Base-by-base conservation (phyloP, 768 basidiomycete genomes). In the Suillus cothurnatus region DNA sequence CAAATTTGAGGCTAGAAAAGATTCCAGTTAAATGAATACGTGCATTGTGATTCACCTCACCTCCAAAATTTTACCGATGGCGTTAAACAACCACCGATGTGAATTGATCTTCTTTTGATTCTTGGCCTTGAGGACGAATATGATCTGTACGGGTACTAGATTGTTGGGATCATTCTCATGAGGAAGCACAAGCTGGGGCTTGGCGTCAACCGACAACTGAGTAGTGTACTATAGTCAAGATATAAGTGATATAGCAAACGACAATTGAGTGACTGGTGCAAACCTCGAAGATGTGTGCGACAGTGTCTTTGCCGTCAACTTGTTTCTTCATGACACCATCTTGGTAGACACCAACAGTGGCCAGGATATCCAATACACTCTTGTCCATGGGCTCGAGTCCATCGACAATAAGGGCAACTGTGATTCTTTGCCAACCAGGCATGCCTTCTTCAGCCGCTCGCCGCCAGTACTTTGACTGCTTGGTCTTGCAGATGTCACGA, bases 61-160 rank as follows among this genome's bases (percentile, higher is more conserved):
- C 70, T 93, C 85, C 49, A 97, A 77, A 70, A 90, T 89, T 71
- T 82, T 86, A 4, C 94, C 94, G 61, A 98, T 91, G 28, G 93
- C 95, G 69, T 98, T 96, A 84, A 98, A 96, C 32, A 97, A 82
- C 95, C 95, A 97, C 49, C 95, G 88, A 78, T 97, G 95, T 62
- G 93, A 94, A 73, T 95, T 95, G 78, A 95, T 95, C 82, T 97
- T 96, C 84, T 95, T 96, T 76, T 93, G 89, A 79, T 97, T 97
- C 81, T 96, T 92, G 8, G 93, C 93, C 78, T 97, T 97, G 70
- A 97, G 79, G 63, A 95, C 88, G 61, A 97, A 85, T 65, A 97
- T 95, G 70, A 97, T 89, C 72, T 94, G 93, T 5, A 97, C 94
- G 0, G 95, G 94, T 3, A 96, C 93, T 38, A 98, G 78, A 75